Percentiles rank a stretch among this genome's conserved stretches.
Conservation (phyloP, 1,139 yeast genomes). For the Suhomyces terraborum region DNA sequence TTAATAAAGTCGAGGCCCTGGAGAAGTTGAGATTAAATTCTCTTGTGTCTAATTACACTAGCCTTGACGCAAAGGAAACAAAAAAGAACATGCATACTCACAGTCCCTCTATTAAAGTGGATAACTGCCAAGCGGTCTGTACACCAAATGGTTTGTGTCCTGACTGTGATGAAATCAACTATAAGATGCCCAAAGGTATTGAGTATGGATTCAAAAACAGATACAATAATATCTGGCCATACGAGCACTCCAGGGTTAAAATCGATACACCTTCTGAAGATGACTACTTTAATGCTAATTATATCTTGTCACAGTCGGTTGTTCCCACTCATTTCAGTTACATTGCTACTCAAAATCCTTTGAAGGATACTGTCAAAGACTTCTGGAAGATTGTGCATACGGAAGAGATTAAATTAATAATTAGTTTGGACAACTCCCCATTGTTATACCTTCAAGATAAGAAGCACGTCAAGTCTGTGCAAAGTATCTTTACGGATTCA, state of each 20-base stretch:
- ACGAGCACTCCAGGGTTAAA: slow-evolving; percentile 48
- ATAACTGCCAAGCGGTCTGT: slow-evolving; percentile 26
- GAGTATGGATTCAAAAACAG: slow-evolving; percentile 49
- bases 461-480: slow-evolving; percentile 10
- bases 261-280: slow-evolving; percentile 28
- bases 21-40: slow-evolving; percentile 52
- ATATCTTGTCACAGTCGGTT: slow-evolving; percentile 27
- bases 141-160: slow-evolving; percentile 49
- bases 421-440: slow-evolving; percentile 61
- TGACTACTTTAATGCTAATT: slow-evolving; percentile 49
- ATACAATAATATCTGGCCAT: slow-evolving; percentile 49
- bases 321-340: slow-evolving; percentile 26
- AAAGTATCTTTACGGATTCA: slow-evolving; percentile 10
- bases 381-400: slow-evolving; percentile 52
- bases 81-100: slow-evolving; percentile 11
- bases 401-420: slow-evolving; percentile 60
- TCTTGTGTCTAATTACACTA: slow-evolving; percentile 13
- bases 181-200: slow-evolving; percentile 55
- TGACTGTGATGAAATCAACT: slow-evolving; percentile 43
- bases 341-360: slow-evolving; percentile 50
- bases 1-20: slow-evolving; percentile 49
- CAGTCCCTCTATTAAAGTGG: slow-evolving; percentile 5
- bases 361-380: slow-evolving; percentile 42
- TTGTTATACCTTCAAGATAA: slow-evolving; percentile 16
- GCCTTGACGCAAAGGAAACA: slow-evolving; percentile 3